A percentile compares a stretch with the other conserved stretches of the same genome.
Evolutionary conservation across 345 rosid genomes (phyloP).

Genomic region (Lepidium aucheri): DNA sequence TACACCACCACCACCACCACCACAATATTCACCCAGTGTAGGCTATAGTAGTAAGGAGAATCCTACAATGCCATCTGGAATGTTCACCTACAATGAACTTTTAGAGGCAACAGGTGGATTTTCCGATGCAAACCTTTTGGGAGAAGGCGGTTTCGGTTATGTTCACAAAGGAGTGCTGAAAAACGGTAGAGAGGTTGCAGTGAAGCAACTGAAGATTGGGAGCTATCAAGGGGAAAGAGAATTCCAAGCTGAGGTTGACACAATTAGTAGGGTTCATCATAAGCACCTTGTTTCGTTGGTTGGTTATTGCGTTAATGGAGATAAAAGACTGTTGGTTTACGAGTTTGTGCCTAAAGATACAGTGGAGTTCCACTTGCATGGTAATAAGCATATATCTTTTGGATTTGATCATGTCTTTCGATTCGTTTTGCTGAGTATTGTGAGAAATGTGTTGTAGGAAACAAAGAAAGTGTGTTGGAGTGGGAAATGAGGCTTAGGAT

Average conservation of each 20-base stretch:
- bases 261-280: constrained; percentile 85
- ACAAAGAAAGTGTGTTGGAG: constrained; percentile 44
- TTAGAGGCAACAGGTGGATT: constrained; percentile 60
- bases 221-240: constrained; percentile 73
- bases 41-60: constrained; percentile 2
- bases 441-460: constrained; percentile 36
- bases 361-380: constrained; percentile 66
- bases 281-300: constrained; percentile 78
- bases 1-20: constrained; percentile 2
- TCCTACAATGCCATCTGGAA: constrained; percentile 13
- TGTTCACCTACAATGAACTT: constrained; percentile 57
- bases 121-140: constrained; percentile 47
- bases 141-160: constrained; percentile 84
- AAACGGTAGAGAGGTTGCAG: constrained; percentile 68
- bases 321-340: constrained; percentile 48
- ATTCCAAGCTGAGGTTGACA: constrained; percentile 85
- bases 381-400: constrained; percentile 19
- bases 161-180: constrained; percentile 71
- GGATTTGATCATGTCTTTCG: background rate
- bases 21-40: background rate
- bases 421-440: constrained; percentile 6
- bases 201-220: constrained; percentile 65
- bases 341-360: constrained; percentile 70
- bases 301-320: constrained; percentile 56
- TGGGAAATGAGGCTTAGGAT: constrained; percentile 68